Evolutionary conservation across 2,329 filamentous ascomycete genomes (phyloP).

Genomic region (Colletotrichum kahawae): DNA sequence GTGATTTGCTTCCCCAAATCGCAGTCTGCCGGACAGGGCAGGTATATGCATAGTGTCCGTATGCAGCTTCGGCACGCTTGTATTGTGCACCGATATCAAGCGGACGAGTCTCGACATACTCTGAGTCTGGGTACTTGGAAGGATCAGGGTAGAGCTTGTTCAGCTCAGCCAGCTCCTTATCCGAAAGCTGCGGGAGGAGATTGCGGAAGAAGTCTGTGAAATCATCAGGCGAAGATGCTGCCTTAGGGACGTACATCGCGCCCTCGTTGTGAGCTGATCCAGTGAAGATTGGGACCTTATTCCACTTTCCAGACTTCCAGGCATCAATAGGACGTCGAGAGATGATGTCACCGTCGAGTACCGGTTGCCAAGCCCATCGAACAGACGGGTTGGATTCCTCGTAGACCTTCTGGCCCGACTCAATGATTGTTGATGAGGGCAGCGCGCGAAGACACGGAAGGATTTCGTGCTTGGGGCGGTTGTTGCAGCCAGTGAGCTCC

Average conservation of each 20-base stretch:
- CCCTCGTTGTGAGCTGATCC: conserved; percentile 35
- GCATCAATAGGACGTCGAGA: conserved; percentile 33
- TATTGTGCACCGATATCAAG: conserved; percentile 53
- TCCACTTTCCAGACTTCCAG: conserved; percentile 35
- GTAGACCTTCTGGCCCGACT: conserved; percentile 33
- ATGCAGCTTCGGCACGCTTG: conserved; percentile 58
- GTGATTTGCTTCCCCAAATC: conserved; percentile 16
- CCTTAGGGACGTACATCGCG: conserved; percentile 30
- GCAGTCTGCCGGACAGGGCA: conserved; percentile 57
- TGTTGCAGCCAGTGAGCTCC: conserved; percentile 30
- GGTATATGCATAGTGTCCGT: conserved; percentile 60
- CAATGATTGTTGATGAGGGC: conserved; percentile 28
- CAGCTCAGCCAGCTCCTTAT: conserved; percentile 30
- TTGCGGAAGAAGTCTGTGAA: conserved; percentile 31
- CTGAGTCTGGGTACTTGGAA: conserved; percentile 33
- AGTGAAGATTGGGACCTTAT: conserved; percentile 34
- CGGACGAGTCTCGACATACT: conserved; percentile 39
- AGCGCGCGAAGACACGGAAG: conserved; percentile 28
- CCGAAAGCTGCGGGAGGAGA: conserved; percentile 31
- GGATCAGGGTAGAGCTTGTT: conserved; percentile 39
- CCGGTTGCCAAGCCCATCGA: conserved; percentile 37
- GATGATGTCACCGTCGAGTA: conserved; percentile 33
- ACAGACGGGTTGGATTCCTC: conserved; percentile 30
- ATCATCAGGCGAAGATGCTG: conserved; percentile 13
- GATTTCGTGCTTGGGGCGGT: conserved; percentile 24